Evolutionary conservation across 1,284 basidiomycete species (phyloP).

Genomic region (Cutaneotrichosporon arboriforme): DNA sequence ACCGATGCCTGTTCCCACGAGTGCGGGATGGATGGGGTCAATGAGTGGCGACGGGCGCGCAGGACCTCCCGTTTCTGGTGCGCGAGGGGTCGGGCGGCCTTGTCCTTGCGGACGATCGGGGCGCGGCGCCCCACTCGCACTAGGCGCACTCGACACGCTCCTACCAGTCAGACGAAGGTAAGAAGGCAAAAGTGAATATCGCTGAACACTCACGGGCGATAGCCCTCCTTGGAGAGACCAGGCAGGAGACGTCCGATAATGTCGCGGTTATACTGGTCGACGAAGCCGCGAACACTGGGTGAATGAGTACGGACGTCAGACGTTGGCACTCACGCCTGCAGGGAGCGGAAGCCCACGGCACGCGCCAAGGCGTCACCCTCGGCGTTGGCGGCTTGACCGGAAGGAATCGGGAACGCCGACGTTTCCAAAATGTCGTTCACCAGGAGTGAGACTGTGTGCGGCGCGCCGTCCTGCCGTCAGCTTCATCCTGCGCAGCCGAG

Average conservation of each 20-base stretch:
- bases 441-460: slow-evolving; percentile 44
- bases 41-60: slow-evolving; percentile 25
- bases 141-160: background rate
- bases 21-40: slow-evolving; percentile 16
- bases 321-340: slow-evolving; percentile 25
- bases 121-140: slow-evolving; percentile 3
- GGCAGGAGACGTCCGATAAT: slow-evolving; percentile 49
- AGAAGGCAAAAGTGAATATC: background rate
- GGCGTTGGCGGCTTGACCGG: slow-evolving; percentile 4
- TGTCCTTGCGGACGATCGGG: background rate
- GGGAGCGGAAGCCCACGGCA: slow-evolving; percentile 31
- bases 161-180: slow-evolving; percentile 6
- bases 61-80: slow-evolving; percentile 1
- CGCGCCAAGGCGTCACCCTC: slow-evolving; percentile 2
- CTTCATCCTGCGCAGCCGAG: background rate
- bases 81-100: slow-evolving; percentile 2
- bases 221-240: slow-evolving; percentile 45
- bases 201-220: slow-evolving; percentile 32
- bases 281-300: slow-evolving; percentile 45
- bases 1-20: slow-evolving; percentile 1
- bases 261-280: slow-evolving; percentile 45
- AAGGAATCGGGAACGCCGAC: slow-evolving; percentile 40
- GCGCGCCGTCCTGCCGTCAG: slow-evolving; percentile 47
- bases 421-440: slow-evolving; percentile 42
- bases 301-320: slow-evolving; percentile 5